A percentile compares a stretch with the other conserved stretches of the same genome.
phyloP scores from a whole-genome alignment of 164 flowering plant species.

The Vitis riparia region DNA sequence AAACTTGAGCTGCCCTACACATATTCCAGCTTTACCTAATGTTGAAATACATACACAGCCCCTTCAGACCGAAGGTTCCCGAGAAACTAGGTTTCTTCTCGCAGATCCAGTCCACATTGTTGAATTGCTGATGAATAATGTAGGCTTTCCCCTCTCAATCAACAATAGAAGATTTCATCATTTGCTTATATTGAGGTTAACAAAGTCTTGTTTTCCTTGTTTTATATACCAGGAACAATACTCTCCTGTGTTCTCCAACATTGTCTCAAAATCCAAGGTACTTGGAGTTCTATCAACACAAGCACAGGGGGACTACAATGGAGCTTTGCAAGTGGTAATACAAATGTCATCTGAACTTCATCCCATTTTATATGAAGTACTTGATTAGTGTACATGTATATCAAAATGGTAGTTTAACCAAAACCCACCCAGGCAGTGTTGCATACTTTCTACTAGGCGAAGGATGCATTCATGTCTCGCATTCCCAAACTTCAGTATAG shows the following conservation, averaged over 20 bases:
- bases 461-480: background rate
- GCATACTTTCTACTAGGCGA: too few relatives aligned
- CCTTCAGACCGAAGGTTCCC: slow-evolving; percentile 23
- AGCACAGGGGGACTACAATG: slow-evolving; percentile 14
- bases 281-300: slow-evolving; percentile 9
- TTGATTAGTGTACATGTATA: background rate
- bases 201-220: background rate
- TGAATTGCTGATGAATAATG: slow-evolving; percentile 39
- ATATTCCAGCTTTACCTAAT: background rate
- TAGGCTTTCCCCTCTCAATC: background rate
- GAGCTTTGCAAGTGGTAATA: slow-evolving; percentile 35
- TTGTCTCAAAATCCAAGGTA: slow-evolving; percentile 25
- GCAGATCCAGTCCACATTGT: slow-evolving; percentile 18
- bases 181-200: background rate
- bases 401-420: too few relatives aligned
- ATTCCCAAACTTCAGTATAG: background rate
- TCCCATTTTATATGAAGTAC: background rate
- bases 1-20: background rate
- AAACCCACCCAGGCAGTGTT: too few relatives aligned
- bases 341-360: background rate
- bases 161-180: background rate
- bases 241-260: slow-evolving; percentile 19
- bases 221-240: slow-evolving; percentile 21
- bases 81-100: slow-evolving; percentile 17
- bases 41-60: background rate